phyloP scores from a whole-genome alignment of 495 filamentous ascomycete genomes.

The Hypomontagnella submonticulosa region DNA sequence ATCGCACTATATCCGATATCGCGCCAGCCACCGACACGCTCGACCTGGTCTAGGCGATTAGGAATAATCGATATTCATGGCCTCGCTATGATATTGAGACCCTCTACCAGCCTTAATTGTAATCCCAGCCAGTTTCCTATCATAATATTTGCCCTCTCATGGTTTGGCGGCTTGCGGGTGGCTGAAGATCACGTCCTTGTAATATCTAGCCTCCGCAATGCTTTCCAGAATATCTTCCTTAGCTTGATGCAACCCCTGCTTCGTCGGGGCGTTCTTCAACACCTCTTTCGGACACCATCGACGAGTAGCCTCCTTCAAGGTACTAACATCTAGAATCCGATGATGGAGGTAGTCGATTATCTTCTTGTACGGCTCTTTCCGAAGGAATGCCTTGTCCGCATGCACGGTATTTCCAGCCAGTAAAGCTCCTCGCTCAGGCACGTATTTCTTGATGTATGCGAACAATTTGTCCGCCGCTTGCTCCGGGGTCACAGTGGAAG shows the following conservation, averaged over 20 bases:
- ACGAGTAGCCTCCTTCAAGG: slow-evolving; percentile 85
- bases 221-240: slow-evolving; percentile 93
- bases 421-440: slow-evolving; percentile 73
- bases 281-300: slow-evolving; percentile 78
- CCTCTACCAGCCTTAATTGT: not conserved
- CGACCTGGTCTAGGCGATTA: not conserved
- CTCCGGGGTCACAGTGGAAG: slow-evolving; percentile 76
- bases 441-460: slow-evolving; percentile 76
- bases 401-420: slow-evolving; percentile 95
- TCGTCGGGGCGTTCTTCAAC: slow-evolving; percentile 69
- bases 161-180: not conserved
- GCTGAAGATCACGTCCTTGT: slow-evolving; percentile 70
- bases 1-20: slow-evolving; percentile 19
- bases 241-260: slow-evolving; percentile 83
- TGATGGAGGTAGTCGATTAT: slow-evolving; percentile 84
- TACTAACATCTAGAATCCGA: slow-evolving; percentile 90
- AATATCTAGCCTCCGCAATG: slow-evolving; percentile 89
- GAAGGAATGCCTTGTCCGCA: slow-evolving; percentile 85
- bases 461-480: slow-evolving; percentile 79
- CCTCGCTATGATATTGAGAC: slow-evolving; percentile 2
- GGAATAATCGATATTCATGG: not conserved
- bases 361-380: slow-evolving; percentile 73
- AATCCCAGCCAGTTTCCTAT: not conserved
- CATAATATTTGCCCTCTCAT: not conserved
- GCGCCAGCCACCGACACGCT: slow-evolving; percentile 21